Conservation (phyloP, 495 filamentous ascomycete species). For the Lichenothelia convexa region DNA sequence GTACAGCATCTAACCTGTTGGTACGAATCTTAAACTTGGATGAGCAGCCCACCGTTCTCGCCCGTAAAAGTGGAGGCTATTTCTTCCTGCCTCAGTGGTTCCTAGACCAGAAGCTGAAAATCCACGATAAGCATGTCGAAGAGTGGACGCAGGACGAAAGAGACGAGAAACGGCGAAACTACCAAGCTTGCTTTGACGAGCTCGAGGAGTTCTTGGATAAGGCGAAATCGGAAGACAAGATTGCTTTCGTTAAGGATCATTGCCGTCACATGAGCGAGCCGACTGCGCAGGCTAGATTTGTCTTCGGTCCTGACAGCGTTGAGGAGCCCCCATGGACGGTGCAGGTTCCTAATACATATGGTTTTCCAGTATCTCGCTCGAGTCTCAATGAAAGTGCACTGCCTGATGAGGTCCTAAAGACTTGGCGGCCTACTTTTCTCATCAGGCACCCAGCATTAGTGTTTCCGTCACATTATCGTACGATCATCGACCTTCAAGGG, state of each 20-base stretch:
- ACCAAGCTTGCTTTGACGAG: conserved; percentile 14
- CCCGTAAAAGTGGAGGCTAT: conserved; percentile 21
- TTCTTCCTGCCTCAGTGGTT: conserved; percentile 19
- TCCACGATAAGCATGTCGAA: conserved; percentile 10
- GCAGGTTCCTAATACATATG: conserved; percentile 4
- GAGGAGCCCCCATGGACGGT: conserved; percentile 2
- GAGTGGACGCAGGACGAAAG: conserved; percentile 16
- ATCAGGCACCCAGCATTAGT: conserved; percentile 27
- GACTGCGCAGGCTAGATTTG: conserved; percentile 4
- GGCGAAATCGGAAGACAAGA: conserved; percentile 16
- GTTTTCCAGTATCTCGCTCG: conserved; percentile 7
- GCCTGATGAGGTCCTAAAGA: conserved; percentile 22
- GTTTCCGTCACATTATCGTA: conserved; percentile 23
- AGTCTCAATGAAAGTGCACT: conserved; percentile 21
- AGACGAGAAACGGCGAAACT: conserved; percentile 3
- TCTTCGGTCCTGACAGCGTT: conserved; percentile 1
- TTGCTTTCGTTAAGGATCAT: conserved; percentile 26
- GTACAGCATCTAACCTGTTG: conserved; percentile 27
- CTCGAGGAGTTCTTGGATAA: conserved; percentile 15
- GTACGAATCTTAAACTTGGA: conserved; percentile 22
- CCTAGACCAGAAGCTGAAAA: neutral
- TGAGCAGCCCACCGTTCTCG: conserved; percentile 18
- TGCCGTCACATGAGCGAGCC: conserved; percentile 11
- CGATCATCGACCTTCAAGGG: conserved; percentile 11
- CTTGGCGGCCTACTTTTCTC: conserved; percentile 22